Conservation (phyloP, 1,284 basidiomycete genomes). For the Crucibulum parvulum region DNA sequence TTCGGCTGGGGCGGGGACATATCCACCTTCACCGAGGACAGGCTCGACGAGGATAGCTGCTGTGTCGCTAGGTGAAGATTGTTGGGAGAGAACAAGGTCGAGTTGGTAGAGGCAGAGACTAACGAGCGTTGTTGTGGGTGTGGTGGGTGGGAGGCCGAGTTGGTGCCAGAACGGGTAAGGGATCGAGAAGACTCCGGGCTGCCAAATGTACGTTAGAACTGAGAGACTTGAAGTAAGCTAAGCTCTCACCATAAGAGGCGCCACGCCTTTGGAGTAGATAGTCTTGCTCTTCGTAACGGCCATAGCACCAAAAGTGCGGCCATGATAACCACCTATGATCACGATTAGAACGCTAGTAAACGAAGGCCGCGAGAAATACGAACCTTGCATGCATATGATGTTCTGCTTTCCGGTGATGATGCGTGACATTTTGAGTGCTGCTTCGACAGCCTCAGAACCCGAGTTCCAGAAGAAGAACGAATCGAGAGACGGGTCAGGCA, state of each 20-base stretch:
- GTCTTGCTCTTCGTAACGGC: constrained; percentile 92
- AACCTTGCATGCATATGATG: constrained; percentile 89
- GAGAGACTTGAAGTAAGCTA: not conserved
- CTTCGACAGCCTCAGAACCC: constrained; percentile 91
- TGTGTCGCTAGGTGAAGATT: constrained; percentile 85
- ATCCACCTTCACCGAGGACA: constrained; percentile 93
- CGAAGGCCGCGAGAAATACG: constrained; percentile 5
- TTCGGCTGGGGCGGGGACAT: constrained; percentile 86
- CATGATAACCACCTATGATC: constrained; percentile 78
- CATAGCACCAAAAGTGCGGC: constrained; percentile 89
- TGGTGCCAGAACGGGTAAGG: constrained; percentile 97
- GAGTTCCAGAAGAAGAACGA: constrained; percentile 98
- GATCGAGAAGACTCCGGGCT: constrained; percentile 86
- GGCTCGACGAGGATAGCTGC: constrained; percentile 94
- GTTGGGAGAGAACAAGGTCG: constrained; percentile 84
- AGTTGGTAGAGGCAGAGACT: constrained; percentile 82
- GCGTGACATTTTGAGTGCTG: constrained; percentile 83
- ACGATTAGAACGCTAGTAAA: not conserved
- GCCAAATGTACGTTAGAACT: constrained; percentile 6
- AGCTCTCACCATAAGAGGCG: constrained; percentile 79
- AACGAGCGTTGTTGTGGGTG: constrained; percentile 72
- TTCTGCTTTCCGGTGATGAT: constrained; percentile 82
- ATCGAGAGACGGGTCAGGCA: constrained; percentile 89
- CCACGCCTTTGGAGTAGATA: constrained; percentile 81
- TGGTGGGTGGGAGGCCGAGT: constrained; percentile 67